A percentile compares a stretch with the other conserved stretches of the same genome.
These are phyloP conservation scores for Leptographium radiaticola DNA, from an alignment of 2,329 filamentous ascomycete species.

Conservation along the genomic window DNA sequence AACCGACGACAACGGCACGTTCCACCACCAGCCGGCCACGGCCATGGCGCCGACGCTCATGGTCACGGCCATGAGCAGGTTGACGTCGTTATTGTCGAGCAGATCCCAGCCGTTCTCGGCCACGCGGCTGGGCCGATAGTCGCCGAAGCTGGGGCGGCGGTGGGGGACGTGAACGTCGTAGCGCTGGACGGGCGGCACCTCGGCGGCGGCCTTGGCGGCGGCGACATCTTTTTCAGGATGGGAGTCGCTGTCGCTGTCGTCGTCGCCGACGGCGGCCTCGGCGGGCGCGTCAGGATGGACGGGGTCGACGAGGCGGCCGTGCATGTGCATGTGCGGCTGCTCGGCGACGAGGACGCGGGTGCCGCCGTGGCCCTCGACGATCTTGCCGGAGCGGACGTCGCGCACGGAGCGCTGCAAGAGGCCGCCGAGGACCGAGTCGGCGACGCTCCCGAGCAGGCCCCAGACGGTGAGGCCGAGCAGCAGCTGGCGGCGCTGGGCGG, in stretches of 20 bases:
- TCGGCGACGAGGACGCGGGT: conserved; percentile 34
- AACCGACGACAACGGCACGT: conserved; percentile 34
- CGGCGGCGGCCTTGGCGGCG: conserved; percentile 15
- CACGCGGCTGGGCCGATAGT: conserved; percentile 45
- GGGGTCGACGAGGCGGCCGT: not conserved
- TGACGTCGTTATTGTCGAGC: conserved; percentile 92
- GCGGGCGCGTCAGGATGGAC: not conserved
- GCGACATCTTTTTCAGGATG: conserved; percentile 17
- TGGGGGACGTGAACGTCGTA: conserved; percentile 38
- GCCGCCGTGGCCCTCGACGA: conserved; percentile 78
- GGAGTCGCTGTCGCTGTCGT: conserved; percentile 25
- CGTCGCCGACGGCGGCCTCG: not conserved
- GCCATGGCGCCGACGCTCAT: conserved; percentile 73
- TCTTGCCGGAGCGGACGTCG: conserved; percentile 71
- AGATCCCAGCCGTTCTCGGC: conserved; percentile 57
- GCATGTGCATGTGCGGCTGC: conserved; percentile 3
- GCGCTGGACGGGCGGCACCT: conserved; percentile 21
- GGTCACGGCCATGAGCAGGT: conserved; percentile 73
- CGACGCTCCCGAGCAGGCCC: conserved; percentile 65
- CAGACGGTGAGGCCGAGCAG: conserved; percentile 52
- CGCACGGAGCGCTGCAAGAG: conserved; percentile 75
- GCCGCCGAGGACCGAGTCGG: conserved; percentile 82
- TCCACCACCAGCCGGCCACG: conserved; percentile 48
- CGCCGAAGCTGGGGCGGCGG: conserved; percentile 38
- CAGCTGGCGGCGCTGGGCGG: conserved; percentile 29